Evolutionary conservation across 208 protist genomes (phyloP).

Genomic region (Acanthamoeba lenticulata): DNA sequence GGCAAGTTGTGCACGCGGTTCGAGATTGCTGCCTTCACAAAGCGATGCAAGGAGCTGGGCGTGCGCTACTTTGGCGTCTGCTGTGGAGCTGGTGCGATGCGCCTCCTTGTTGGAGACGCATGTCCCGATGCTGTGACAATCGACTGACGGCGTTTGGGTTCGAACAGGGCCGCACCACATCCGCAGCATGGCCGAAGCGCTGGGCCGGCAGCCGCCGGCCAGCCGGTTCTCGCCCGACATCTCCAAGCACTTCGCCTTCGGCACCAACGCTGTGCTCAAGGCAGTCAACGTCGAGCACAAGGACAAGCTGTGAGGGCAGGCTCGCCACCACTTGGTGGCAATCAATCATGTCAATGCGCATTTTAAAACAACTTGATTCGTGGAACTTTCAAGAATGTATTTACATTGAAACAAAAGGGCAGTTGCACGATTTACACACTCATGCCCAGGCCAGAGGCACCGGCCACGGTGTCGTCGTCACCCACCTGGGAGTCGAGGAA

Average conservation of each 20-base stretch:
- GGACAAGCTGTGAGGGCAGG: neutral
- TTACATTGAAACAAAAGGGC: too few species aligned
- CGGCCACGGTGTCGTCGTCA: too few species aligned
- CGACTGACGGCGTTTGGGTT: neutral
- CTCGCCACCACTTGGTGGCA: too few species aligned
- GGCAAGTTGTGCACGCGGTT: constrained; percentile 1
- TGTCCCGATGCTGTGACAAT: too few species aligned
- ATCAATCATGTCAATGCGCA: too few species aligned
- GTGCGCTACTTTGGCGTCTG: constrained; percentile 62
- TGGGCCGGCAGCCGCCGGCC: neutral
- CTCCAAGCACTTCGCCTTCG: constrained; percentile 60
- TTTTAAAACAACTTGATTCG: too few species aligned
- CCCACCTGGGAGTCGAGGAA: too few species aligned
- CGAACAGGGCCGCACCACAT: constrained; percentile 45
- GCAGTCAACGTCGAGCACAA: constrained; percentile 21
- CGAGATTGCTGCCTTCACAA: constrained; percentile 42
- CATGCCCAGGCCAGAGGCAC: too few species aligned
- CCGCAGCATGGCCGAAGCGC: constrained; percentile 18
- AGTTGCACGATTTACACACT: too few species aligned
- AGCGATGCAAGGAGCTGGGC: constrained; percentile 25
- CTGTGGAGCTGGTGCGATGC: neutral
- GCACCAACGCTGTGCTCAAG: neutral
- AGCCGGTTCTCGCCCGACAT: constrained; percentile 50
- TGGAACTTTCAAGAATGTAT: too few species aligned
- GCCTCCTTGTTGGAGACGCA: neutral